Base-by-base conservation (phyloP, 257 asterid genomes). In the Avicennia marina region DNA sequence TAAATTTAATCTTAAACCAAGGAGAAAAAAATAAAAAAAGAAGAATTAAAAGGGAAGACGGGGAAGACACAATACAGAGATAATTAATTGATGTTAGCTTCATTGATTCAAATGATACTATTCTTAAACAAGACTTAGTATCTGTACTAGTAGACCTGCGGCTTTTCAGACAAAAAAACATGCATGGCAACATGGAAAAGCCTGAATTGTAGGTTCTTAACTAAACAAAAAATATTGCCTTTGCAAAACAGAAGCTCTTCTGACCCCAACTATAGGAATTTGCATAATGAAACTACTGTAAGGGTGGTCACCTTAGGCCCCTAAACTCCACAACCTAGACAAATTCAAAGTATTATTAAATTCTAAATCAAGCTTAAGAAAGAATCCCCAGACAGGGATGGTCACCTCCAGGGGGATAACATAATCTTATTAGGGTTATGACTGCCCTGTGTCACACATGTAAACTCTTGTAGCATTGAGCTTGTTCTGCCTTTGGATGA, bases 251-350 rank as follows among this genome's bases (percentile, higher is more conserved):
- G 22, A 18, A 57, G 66, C 65, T 39, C 59, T 31, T 18, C 41
- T 56, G 75, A 70, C 67, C 70, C 67, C 62, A 49, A 33, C n/a
- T 41, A 7, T 29, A 47, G n/a, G 68, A 46, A 68, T 61, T 69
- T 68, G 8, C 44, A 41, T 54, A 24, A 43, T 49, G 52, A 56
- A 56, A 22, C 17, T 36, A 21, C 42, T n/a, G 27, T 12, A 20
- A 54, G 51, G 29, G 6, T 60, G 68, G 60, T 45, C 69, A 54
- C 49, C 56, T 19, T 52, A 49, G 19, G 40, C 51, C 56, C 56
- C 47, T 10, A 59, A 42, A 40, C 22, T 18, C 51, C 18, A 17
- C 0, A 27, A 19, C 38, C 24, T 19, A 15, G 29, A 46, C 56
- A 62, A 48, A 56, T 32, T 63, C 71, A 33, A 50, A 24, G n/a